Base-by-base conservation (phyloP, 371 early-diverging fungal species). In the Vairimorpha necatrix region DNA sequence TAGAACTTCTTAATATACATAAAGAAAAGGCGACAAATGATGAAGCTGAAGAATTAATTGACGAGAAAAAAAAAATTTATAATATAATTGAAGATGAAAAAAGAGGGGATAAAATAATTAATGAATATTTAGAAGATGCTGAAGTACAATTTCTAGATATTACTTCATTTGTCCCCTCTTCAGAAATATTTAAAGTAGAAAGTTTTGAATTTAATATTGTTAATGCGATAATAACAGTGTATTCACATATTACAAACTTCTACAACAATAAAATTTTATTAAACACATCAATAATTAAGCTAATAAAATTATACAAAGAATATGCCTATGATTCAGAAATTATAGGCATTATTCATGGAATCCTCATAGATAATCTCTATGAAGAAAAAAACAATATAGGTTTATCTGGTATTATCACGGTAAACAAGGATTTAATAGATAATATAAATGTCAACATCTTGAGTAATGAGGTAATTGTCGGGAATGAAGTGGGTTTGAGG, bases 191-290 rank as follows among this genome's bases (percentile, higher is more conserved):
- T 33, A 36, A 11, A 63, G 38, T 63, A 32, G 3, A 16, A 20
- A 39, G 20, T 18, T 36, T 36, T 14, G 63, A 63, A 36, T 38
- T 38, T 36, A 36, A 36, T 2, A 1, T 2, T 2, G 2, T 36
- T 2, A 38, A 36, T 1, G 38, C 33, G 20, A 3, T 63, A 4
- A 4, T 63, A 13, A 63, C 24, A n/a, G 38, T 63, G 9, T 63
- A 36, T 63, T 63, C 63, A 63, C 38, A 36, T 63, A 63, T 63
- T 1, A 11, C 22, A 2, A 63, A 63, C 22, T 63, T 36, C n/a
- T 63, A 39, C 38, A 2, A 2, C 13, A 38, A 36, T 20, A 63
- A 63, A 63, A 18, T 63, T 20, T 36, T 6, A 13, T 0, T 1
- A 2, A 38, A 36, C 38, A 6, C 28, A 2, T 13, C 33, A 16